A percentile compares a stretch with the other conserved stretches of the same genome.
phyloP scores from a whole-genome alignment of 1,139 yeast genomes.

The Waltiozyma sp. region DNA sequence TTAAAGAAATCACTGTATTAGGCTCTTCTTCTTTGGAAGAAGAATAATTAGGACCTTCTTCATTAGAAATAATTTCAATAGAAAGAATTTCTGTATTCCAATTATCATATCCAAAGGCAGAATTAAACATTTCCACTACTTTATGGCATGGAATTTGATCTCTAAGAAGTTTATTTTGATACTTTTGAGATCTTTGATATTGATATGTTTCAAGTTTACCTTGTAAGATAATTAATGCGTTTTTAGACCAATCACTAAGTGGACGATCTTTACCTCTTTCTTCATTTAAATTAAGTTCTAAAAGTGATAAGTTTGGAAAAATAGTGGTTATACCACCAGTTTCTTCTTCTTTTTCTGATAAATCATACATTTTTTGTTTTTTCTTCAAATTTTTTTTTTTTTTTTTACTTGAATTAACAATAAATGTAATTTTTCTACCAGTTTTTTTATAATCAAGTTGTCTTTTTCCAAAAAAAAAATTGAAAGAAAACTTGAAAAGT shows the following conservation, averaged over 20 bases:
- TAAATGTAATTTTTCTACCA: too few species aligned
- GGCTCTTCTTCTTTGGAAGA: not conserved
- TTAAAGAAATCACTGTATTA: conserved; percentile 7
- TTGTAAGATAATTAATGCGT: conserved; percentile 13
- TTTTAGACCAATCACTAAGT: conserved; percentile 15
- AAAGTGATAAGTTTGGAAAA: conserved; percentile 5
- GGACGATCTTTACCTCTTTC: conserved; percentile 7
- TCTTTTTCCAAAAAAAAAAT: too few species aligned
- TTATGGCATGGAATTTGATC: conserved; percentile 12
- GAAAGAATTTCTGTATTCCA: conserved; percentile 32
- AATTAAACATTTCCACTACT: conserved; percentile 26
- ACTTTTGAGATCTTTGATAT: conserved; percentile 2
- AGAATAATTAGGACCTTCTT: not conserved
- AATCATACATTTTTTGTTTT: too few species aligned
- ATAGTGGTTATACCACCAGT: not conserved
- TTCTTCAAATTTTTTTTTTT: too few species aligned
- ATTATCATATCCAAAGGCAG: conserved; percentile 39
- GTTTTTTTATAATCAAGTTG: too few species aligned
- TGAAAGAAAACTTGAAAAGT: not conserved
- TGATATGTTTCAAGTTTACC: conserved; percentile 14
- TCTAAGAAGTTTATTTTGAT: conserved; percentile 2
- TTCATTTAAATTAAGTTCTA: conserved; percentile 7
- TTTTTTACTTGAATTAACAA: too few species aligned
- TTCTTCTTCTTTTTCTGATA: not conserved
- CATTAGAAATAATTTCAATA: conserved; percentile 3